phyloP scores from a whole-genome alignment of 1,139 yeast genomes.

The Pichia inconspicua region DNA sequence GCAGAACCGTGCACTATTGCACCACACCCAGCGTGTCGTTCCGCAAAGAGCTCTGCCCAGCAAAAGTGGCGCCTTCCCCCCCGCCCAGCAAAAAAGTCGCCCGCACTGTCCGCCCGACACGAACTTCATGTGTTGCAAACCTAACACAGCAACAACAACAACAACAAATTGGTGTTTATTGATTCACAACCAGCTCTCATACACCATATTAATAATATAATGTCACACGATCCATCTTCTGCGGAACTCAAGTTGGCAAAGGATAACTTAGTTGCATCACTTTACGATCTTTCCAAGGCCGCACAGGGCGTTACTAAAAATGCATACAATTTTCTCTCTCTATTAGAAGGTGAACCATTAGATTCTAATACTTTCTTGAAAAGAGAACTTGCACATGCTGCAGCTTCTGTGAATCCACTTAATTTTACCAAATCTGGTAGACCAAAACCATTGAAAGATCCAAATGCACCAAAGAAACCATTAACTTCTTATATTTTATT shows the following conservation, averaged over 20 bases:
- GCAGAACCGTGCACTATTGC: too few species aligned
- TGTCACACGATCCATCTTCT: slow-evolving; percentile 1
- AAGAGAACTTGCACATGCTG: background rate
- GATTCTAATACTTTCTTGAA: background rate
- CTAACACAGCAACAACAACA: background rate
- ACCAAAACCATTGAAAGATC: slow-evolving; percentile 44
- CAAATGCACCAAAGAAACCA: slow-evolving; percentile 59
- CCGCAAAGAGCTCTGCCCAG: too few species aligned
- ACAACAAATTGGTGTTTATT: background rate
- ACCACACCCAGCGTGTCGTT: too few species aligned
- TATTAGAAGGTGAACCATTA: slow-evolving; percentile 27
- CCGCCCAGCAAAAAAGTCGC: background rate
- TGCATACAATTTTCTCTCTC: slow-evolving; percentile 64
- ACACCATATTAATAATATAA: background rate
- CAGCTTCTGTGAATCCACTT: background rate
- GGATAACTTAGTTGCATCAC: slow-evolving; percentile 54
- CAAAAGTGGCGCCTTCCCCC: background rate
- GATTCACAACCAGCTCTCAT: background rate
- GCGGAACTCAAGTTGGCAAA: slow-evolving; percentile 31
- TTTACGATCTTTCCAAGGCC: slow-evolving; percentile 68
- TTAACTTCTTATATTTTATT: slow-evolving; percentile 78
- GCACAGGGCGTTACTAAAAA: slow-evolving; percentile 77
- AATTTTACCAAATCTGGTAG: slow-evolving; percentile 18
- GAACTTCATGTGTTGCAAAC: background rate
- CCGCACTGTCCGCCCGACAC: background rate